Evolutionary conservation across 2,329 filamentous ascomycete genomes (phyloP).

Genomic region (Diatrype stigma): DNA sequence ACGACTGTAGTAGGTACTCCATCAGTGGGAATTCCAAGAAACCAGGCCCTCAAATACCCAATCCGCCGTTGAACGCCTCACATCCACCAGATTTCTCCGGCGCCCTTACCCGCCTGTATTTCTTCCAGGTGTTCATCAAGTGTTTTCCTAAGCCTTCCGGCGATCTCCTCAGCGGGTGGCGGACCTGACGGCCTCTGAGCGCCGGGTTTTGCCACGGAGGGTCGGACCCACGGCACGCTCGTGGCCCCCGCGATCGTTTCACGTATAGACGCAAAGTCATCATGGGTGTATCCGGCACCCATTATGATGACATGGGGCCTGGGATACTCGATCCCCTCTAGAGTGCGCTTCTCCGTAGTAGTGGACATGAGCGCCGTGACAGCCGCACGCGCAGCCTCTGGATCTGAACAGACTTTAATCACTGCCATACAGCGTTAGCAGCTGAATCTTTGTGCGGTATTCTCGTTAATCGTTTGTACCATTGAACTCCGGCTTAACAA

Average conservation of each 20-base stretch:
- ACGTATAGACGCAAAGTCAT: slow-evolving; percentile 4
- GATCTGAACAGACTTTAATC: slow-evolving; percentile 1
- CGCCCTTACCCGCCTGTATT: slow-evolving; percentile 1
- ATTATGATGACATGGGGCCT: slow-evolving; percentile 4
- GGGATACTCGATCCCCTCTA: slow-evolving; percentile 3
- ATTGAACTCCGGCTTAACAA: slow-evolving; percentile 5
- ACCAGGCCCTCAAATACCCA: too few species aligned
- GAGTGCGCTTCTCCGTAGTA: not conserved
- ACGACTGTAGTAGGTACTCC: too few species aligned
- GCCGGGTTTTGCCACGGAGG: slow-evolving; percentile 1
- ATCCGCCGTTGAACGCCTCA: too few species aligned
- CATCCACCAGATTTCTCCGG: slow-evolving; percentile 10
- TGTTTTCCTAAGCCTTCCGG: not conserved
- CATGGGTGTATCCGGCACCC: slow-evolving; percentile 6
- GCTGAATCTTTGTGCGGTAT: not conserved
- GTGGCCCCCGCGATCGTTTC: slow-evolving; percentile 4
- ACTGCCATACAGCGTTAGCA: not conserved
- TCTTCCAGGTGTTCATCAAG: slow-evolving; percentile 4
- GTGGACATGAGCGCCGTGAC: slow-evolving; percentile 1
- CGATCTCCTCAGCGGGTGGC: slow-evolving; percentile 4
- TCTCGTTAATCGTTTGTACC: not conserved
- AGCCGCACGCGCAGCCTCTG: not conserved
- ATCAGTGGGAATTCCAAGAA: too few species aligned
- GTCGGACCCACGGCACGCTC: slow-evolving; percentile 6
- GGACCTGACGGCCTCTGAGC: not conserved